Evolutionary conservation across 352 stramenopile species (phyloP).

Genomic region (Phytophthora vignae): DNA sequence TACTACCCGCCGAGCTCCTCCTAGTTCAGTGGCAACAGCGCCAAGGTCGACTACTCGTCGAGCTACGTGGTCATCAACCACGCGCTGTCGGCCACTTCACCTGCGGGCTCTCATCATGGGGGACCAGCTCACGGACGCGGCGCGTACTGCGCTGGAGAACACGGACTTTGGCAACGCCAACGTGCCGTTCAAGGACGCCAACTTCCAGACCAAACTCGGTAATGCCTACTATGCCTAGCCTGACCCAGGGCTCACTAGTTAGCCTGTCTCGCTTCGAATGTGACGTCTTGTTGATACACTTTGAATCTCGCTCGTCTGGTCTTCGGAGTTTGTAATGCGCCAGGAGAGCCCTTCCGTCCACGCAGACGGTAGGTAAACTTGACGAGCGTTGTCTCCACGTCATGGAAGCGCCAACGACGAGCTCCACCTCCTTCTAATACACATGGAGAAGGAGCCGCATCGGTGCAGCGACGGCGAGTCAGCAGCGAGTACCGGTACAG

Average conservation of each 20-base stretch:
- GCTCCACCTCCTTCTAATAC: too few species aligned
- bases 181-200: conserved; percentile 40
- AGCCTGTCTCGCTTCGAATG: not conserved
- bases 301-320: not conserved
- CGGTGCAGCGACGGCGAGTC: too few species aligned
- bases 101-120: conserved; percentile 29
- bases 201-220: conserved; percentile 33
- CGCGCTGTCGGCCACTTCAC: conserved; percentile 16
- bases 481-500: too few species aligned
- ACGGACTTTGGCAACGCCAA: conserved; percentile 35
- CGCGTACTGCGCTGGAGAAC: conserved; percentile 30
- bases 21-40: conserved; percentile 17
- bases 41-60: conserved; percentile 34
- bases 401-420: too few species aligned
- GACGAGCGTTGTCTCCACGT: too few species aligned
- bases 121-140: conserved; percentile 31
- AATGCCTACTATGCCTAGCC: conserved; percentile 27
- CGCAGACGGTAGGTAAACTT: too few species aligned
- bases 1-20: conserved; percentile 25
- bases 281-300: not conserved
- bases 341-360: too few species aligned
- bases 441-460: too few species aligned
- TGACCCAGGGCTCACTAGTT: not conserved
- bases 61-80: conserved; percentile 29
- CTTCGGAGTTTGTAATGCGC: not conserved